These are phyloP conservation scores for Torulaspora gathmanii DNA, from an alignment of 805 yeast genomes.

Conservation along the genomic window DNA sequence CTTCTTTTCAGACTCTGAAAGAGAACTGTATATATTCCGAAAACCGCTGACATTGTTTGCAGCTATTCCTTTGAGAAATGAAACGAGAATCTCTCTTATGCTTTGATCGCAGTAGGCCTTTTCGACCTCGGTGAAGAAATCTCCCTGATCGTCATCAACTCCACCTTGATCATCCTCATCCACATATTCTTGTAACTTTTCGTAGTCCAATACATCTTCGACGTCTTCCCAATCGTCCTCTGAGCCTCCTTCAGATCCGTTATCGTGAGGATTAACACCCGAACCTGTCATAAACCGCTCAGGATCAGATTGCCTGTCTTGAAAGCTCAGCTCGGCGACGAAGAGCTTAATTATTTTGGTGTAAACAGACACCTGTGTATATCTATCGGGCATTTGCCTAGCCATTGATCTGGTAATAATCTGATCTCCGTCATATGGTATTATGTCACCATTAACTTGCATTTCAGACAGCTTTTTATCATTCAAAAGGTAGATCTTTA, in stretches of 20 bases:
- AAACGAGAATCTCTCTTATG: conserved; percentile 39
- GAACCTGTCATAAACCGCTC: conserved; percentile 22
- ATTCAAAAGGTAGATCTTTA: conserved; percentile 55
- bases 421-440: conserved; percentile 53
- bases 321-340: conserved; percentile 63
- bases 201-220: conserved; percentile 64
- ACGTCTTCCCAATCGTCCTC: conserved; percentile 69
- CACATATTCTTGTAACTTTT: conserved; percentile 55
- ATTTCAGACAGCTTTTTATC: conserved; percentile 50
- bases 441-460: conserved; percentile 70
- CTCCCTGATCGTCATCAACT: conserved; percentile 15
- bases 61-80: conserved; percentile 55
- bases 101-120: conserved; percentile 16
- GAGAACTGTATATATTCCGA: conserved; percentile 44
- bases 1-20: conserved; percentile 52
- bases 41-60: conserved; percentile 48
- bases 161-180: conserved; percentile 33
- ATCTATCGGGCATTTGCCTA: conserved; percentile 55
- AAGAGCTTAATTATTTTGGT: conserved; percentile 69
- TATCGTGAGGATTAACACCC: conserved; percentile 17
- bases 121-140: conserved; percentile 12
- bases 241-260: conserved; percentile 38
- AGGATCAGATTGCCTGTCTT: conserved; percentile 46
- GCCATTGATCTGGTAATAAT: conserved; percentile 87
- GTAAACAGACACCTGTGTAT: conserved; percentile 61